phyloP scores from a whole-genome alignment of 1,284 basidiomycete species.

The Albatrellus sp. region DNA sequence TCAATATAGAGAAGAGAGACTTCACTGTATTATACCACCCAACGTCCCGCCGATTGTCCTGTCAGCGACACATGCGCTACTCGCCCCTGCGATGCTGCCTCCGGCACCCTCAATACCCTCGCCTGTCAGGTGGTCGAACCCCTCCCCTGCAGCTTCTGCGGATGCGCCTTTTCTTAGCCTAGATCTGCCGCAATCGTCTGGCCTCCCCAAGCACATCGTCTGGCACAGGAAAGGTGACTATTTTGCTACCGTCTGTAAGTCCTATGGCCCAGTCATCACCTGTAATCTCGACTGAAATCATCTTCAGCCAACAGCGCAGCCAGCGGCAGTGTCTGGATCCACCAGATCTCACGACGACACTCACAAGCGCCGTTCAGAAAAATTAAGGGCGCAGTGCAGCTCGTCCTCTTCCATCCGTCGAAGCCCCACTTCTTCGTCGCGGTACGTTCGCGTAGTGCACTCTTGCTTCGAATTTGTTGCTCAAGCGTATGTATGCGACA shows the following conservation, averaged over 20 bases:
- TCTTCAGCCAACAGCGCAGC: slow-evolving; percentile 43
- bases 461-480: background rate
- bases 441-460: slow-evolving; percentile 32
- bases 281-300: background rate
- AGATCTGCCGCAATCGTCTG: slow-evolving; percentile 52
- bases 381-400: slow-evolving; percentile 82
- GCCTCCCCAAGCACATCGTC: slow-evolving; percentile 72
- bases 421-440: slow-evolving; percentile 98
- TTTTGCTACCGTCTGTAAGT: slow-evolving; percentile 80
- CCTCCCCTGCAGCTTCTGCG: slow-evolving; percentile 32
- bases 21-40: slow-evolving; percentile 79
- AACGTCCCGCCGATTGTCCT: slow-evolving; percentile 50
- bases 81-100: slow-evolving; percentile 54
- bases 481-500: slow-evolving; percentile 19
- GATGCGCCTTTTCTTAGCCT: slow-evolving; percentile 49
- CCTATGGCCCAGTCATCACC: background rate
- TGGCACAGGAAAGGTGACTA: slow-evolving; percentile 98
- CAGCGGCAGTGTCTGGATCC: slow-evolving; percentile 80
- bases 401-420: slow-evolving; percentile 87
- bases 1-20: slow-evolving; percentile 58
- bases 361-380: slow-evolving; percentile 98
- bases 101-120: slow-evolving; percentile 47
- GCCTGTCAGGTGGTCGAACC: slow-evolving; percentile 53
- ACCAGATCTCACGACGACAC: slow-evolving; percentile 87
- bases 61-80: slow-evolving; percentile 48